A percentile compares a stretch with the other conserved stretches of the same genome.
These are phyloP conservation scores for Diplotaxis tenuifolia DNA, from an alignment of 345 rosid genomes.

Conservation along the genomic window DNA sequence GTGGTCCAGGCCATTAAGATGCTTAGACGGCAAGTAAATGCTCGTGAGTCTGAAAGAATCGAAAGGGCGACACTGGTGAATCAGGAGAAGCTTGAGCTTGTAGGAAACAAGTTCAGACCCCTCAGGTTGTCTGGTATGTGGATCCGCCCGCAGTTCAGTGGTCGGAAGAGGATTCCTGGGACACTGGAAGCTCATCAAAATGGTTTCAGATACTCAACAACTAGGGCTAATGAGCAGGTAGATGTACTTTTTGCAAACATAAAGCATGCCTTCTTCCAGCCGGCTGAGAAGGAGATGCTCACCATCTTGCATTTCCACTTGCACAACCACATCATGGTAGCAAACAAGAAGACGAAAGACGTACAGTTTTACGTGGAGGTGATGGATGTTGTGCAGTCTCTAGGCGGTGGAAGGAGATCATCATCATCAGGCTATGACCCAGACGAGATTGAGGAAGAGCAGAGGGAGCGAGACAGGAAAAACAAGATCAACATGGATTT, in stretches of 20 bases:
- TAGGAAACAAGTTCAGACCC: slow-evolving; percentile 84
- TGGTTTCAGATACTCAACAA: slow-evolving; percentile 79
- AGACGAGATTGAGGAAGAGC: slow-evolving; percentile 93
- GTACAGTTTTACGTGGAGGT: slow-evolving; percentile 92
- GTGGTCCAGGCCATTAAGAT: slow-evolving; percentile 77
- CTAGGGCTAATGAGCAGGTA: slow-evolving; percentile 76
- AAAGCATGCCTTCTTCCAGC: slow-evolving; percentile 92
- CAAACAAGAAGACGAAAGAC: slow-evolving; percentile 89
- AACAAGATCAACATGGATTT: slow-evolving; percentile 88
- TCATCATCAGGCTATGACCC: slow-evolving; percentile 65
- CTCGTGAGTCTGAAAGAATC: slow-evolving; percentile 89
- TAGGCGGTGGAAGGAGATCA: slow-evolving; percentile 91
- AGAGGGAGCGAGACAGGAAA: slow-evolving; percentile 81
- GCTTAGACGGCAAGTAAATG: slow-evolving; percentile 69
- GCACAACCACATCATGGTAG: slow-evolving; percentile 97
- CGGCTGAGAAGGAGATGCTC: slow-evolving; percentile 94
- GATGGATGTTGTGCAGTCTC: slow-evolving; percentile 83
- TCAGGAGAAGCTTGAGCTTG: slow-evolving; percentile 81
- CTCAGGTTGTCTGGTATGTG: slow-evolving; percentile 75
- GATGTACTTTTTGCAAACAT: slow-evolving; percentile 81
- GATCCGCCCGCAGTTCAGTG: slow-evolving; percentile 87
- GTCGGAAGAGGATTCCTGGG: slow-evolving; percentile 86
- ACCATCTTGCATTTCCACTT: slow-evolving; percentile 82
- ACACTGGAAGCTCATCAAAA: slow-evolving; percentile 81
- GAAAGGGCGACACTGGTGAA: slow-evolving; percentile 94